phyloP scores from a whole-genome alignment of 306 rosid species.

The Luffa acutangula region DNA sequence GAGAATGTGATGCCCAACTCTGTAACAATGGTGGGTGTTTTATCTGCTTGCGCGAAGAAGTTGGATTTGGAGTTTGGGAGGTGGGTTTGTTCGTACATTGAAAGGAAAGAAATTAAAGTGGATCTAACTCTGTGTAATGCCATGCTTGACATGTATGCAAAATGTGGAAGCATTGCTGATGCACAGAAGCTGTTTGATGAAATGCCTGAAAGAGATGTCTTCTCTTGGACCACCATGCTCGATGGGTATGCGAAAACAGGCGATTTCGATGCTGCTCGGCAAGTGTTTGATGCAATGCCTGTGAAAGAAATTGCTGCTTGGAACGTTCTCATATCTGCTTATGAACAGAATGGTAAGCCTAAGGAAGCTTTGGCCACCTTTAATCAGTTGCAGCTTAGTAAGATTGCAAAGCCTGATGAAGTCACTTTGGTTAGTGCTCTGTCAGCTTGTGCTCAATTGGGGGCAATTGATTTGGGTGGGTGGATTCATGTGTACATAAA shows the following conservation, averaged over 20 bases:
- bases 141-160: constrained; percentile 53
- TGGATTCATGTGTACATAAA: constrained; percentile 43
- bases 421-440: constrained; percentile 44
- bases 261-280: constrained; percentile 31
- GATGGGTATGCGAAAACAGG: constrained; percentile 51
- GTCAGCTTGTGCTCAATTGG: constrained; percentile 54
- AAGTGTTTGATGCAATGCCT: constrained; percentile 36
- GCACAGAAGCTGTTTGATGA: constrained; percentile 35
- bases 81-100: constrained; percentile 44
- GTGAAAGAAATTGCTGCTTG: constrained; percentile 42
- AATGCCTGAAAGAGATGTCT: constrained; percentile 55
- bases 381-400: constrained; percentile 34
- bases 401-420: constrained; percentile 41
- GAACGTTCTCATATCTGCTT: constrained; percentile 51
- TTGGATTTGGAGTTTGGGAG: constrained; percentile 47
- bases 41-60: constrained; percentile 49
- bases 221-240: constrained; percentile 60
- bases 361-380: constrained; percentile 54
- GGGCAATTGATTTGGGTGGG: constrained; percentile 51
- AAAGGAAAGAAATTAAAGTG: constrained; percentile 25
- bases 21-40: constrained; percentile 47
- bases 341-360: constrained; percentile 46
- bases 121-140: constrained; percentile 50
- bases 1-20: constrained; percentile 41
- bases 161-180: constrained; percentile 42